Evolutionary conservation across 495 filamentous ascomycete genomes (phyloP).

Genomic region (Cercophora scortea): DNA sequence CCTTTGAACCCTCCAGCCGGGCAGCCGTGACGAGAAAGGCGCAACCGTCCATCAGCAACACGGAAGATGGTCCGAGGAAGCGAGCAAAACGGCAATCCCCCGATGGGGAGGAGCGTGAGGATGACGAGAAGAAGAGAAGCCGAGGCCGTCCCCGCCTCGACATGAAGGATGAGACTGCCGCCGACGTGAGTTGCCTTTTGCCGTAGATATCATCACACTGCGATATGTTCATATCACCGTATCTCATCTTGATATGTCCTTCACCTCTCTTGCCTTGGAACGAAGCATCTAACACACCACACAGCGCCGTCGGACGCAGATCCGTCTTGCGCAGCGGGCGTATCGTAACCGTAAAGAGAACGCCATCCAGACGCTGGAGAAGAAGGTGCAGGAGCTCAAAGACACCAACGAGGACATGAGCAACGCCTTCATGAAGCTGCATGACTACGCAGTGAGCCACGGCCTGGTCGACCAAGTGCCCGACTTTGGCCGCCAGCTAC

Average conservation of each 20-base stretch:
- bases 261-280: no score
- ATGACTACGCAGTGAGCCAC: slow-evolving; percentile 48
- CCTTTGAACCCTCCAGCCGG: slow-evolving; percentile 5
- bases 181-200: slow-evolving; percentile 33
- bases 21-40: slow-evolving; percentile 10
- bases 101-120: slow-evolving; percentile 17
- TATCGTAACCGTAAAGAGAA: slow-evolving; percentile 81
- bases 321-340: slow-evolving; percentile 75
- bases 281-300: slow-evolving; percentile 7
- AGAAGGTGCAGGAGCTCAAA: slow-evolving; percentile 57
- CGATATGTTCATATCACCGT: background rate
- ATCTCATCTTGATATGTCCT: no score
- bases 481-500: slow-evolving; percentile 43
- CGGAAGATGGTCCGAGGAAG: slow-evolving; percentile 23
- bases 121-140: slow-evolving; percentile 42
- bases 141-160: slow-evolving; percentile 65
- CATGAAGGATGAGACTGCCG: slow-evolving; percentile 56
- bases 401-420: slow-evolving; percentile 66
- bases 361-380: slow-evolving; percentile 65
- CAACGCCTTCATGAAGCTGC: slow-evolving; percentile 61
- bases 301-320: slow-evolving; percentile 79
- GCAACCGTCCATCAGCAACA: background rate
- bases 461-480: slow-evolving; percentile 42
- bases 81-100: slow-evolving; percentile 10
- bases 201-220: no score